phyloP scores from a whole-genome alignment of 208 protist genomes.

The Acanthamoeba sp. region DNA sequence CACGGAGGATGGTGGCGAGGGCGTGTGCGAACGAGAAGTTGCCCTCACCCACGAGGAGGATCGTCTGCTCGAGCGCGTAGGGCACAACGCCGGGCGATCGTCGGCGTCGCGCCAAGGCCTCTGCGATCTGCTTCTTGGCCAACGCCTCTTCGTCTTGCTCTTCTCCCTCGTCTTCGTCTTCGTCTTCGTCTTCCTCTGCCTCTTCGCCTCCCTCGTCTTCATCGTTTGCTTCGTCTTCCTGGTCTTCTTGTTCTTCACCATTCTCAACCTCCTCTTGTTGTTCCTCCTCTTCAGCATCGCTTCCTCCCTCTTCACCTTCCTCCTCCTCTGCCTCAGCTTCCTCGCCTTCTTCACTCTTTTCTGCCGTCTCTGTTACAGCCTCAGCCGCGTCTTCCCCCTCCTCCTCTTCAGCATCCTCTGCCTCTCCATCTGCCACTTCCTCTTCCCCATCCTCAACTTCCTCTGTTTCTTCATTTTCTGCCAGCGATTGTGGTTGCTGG shows the following conservation, averaged over 20 bases:
- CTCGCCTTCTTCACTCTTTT: neutral
- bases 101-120: neutral
- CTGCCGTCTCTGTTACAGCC: neutral
- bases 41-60: slow-evolving; percentile 63
- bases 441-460: neutral
- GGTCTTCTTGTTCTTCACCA: neutral
- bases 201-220: neutral
- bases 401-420: neutral
- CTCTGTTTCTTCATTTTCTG: too few relatives aligned
- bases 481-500: too few relatives aligned
- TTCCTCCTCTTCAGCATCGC: neutral
- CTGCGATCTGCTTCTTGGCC: neutral
- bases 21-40: slow-evolving; percentile 55
- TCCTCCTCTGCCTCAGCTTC: neutral
- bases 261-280: neutral
- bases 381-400: neutral
- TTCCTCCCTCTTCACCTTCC: neutral
- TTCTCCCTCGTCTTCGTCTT: neutral
- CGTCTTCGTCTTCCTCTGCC: neutral
- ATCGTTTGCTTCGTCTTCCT: neutral
- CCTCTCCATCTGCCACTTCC: neutral
- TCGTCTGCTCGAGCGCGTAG: slow-evolving; percentile 31
- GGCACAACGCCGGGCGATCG: neutral
- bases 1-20: neutral
- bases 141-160: neutral